These are phyloP conservation scores for Pseudotsuga menziesii DNA, from an alignment of 75 land plant genomes.

Conservation along the genomic window DNA sequence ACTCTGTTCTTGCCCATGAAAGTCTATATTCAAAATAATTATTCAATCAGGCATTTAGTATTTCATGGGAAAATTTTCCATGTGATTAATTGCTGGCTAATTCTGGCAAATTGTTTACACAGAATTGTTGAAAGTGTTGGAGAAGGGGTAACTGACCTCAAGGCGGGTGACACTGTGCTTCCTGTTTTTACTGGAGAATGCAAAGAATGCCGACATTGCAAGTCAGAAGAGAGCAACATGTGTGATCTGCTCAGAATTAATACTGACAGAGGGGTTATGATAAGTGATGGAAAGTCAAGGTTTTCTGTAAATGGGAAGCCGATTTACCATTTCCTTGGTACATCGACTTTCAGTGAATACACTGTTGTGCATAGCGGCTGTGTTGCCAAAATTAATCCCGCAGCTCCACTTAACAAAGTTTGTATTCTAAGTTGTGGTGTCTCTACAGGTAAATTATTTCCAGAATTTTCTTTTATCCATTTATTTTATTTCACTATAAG, in stretches of 20 bases:
- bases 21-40: too few species aligned
- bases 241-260: conserved; percentile 21
- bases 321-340: conserved; percentile 30
- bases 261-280: conserved; percentile 25
- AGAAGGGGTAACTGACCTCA: conserved; percentile 34
- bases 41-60: too few species aligned
- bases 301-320: conserved; percentile 28
- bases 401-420: conserved; percentile 49
- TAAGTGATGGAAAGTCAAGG: conserved; percentile 13
- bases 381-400: conserved; percentile 47
- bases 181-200: conserved; percentile 55
- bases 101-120: not conserved
- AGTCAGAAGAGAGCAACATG: conserved; percentile 36
- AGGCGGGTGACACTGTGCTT: conserved; percentile 36
- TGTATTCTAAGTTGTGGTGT: conserved; percentile 58
- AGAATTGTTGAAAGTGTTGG: conserved; percentile 52
- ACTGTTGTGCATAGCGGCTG: conserved; percentile 53
- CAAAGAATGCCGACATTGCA: conserved; percentile 27
- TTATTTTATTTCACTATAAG: too few species aligned
- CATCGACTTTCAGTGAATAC: conserved; percentile 66
- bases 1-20: not conserved
- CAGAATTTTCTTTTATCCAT: too few species aligned
- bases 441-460: conserved; percentile 29
- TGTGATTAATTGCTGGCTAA: too few species aligned
- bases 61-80: too few species aligned